These are phyloP conservation scores for Petrea volubilis DNA, from an alignment of 257 asterid genomes.

Conservation along the genomic window DNA sequence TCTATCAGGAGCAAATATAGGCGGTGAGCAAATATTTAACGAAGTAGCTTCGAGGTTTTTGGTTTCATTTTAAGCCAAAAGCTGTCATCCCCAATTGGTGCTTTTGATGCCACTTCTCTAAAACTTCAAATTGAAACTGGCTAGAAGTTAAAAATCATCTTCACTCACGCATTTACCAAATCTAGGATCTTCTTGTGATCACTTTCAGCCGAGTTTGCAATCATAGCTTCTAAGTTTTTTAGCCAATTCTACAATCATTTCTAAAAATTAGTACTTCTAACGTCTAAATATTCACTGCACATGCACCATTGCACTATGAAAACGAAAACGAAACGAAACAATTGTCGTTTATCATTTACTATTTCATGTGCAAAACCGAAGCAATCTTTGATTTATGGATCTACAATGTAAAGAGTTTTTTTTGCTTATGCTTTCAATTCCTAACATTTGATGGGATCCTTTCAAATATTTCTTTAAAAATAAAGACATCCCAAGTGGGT, in stretches of 20 bases:
- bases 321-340: neutral
- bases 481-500: slow-evolving; percentile 7
- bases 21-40: neutral
- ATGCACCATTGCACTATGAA: neutral
- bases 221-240: neutral
- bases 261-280: neutral
- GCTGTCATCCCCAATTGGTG: neutral
- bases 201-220: neutral
- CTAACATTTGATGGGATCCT: slow-evolving; percentile 16
- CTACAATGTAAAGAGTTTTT: no score
- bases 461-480: slow-evolving; percentile 1
- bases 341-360: neutral
- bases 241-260: neutral
- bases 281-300: neutral
- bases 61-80: neutral
- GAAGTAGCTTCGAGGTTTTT: neutral
- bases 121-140: neutral
- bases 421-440: neutral
- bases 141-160: neutral
- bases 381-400: no score
- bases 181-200: neutral
- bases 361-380: neutral
- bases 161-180: neutral
- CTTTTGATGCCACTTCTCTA: neutral
- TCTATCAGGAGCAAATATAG: neutral